phyloP scores from a whole-genome alignment of 2,329 filamentous ascomycete genomes.

The Calonectria montana region DNA sequence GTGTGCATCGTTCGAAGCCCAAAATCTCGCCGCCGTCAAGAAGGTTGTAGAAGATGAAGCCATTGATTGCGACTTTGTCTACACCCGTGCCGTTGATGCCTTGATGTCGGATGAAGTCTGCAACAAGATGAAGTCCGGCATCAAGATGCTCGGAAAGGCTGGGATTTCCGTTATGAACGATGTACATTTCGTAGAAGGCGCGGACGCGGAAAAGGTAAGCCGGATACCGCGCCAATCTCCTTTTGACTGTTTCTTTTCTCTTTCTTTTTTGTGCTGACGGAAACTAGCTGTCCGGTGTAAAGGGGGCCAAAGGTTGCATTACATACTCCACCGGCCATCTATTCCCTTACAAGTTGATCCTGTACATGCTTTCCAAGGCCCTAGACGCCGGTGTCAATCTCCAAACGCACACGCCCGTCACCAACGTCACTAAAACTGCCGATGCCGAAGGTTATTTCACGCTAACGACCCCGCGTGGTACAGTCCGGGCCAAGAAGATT shows the following conservation, averaged over 20 bases:
- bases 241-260: background rate
- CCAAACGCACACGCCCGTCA: conserved; percentile 44
- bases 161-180: conserved; percentile 4
- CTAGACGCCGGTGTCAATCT: conserved; percentile 41
- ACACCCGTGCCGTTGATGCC: conserved; percentile 54
- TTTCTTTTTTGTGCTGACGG: background rate
- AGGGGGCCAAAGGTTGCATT: conserved; percentile 48
- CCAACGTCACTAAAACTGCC: conserved; percentile 26
- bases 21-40: conserved; percentile 44
- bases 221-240: background rate
- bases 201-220: conserved; percentile 42
- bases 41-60: conserved; percentile 49
- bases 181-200: conserved; percentile 11
- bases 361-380: conserved; percentile 38
- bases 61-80: conserved; percentile 57
- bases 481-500: conserved; percentile 4
- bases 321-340: conserved; percentile 45
- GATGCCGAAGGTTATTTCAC: conserved; percentile 28
- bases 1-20: conserved; percentile 32
- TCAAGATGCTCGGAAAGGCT: conserved; percentile 42
- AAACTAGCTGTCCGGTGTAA: conserved; percentile 47
- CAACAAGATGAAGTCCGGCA: conserved; percentile 41
- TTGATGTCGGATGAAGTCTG: conserved; percentile 42
- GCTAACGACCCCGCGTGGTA: conserved; percentile 9
- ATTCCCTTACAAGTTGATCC: conserved; percentile 49